These are phyloP conservation scores for Myriangium duriaei DNA, from an alignment of 2,329 filamentous ascomycete genomes.

Conservation along the genomic window DNA sequence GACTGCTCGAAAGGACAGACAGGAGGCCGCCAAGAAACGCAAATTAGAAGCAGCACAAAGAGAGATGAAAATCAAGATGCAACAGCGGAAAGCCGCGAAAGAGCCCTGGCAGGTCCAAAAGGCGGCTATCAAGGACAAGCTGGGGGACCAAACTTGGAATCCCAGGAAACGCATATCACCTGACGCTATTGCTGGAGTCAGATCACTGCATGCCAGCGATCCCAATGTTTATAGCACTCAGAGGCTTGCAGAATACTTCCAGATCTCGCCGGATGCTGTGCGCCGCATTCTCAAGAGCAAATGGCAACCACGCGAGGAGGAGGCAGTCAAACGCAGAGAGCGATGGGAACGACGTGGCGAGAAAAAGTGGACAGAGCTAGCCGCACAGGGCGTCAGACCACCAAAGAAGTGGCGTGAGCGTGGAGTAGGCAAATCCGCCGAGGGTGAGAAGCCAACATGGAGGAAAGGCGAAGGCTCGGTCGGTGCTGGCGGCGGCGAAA, in stretches of 20 bases:
- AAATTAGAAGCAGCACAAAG: too few relatives aligned
- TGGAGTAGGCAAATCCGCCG: slow-evolving; percentile 22
- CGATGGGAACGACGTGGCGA: slow-evolving; percentile 38
- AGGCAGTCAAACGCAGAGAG: slow-evolving; percentile 29
- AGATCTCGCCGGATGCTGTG: slow-evolving; percentile 77
- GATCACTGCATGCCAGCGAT: slow-evolving; percentile 64
- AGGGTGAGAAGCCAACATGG: slow-evolving; percentile 11
- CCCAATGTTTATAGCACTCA: slow-evolving; percentile 65
- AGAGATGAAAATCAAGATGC: too few relatives aligned
- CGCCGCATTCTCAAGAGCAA: slow-evolving; percentile 74
- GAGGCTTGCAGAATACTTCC: slow-evolving; percentile 63
- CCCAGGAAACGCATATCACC: slow-evolving; percentile 81
- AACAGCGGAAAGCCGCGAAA: background rate
- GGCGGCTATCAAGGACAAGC: slow-evolving; percentile 60
- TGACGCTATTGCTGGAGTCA: slow-evolving; percentile 81
- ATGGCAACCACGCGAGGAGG: slow-evolving; percentile 48
- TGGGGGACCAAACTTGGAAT: slow-evolving; percentile 62
- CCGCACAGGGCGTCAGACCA: slow-evolving; percentile 42
- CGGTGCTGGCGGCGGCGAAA: slow-evolving; percentile 7
- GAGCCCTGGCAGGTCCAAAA: slow-evolving; percentile 68
- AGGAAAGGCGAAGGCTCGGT: slow-evolving; percentile 4
- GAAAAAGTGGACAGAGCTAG: slow-evolving; percentile 36
- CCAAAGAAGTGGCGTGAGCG: slow-evolving; percentile 39
- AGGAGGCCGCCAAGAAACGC: background rate
- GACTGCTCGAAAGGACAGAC: background rate